phyloP scores from a whole-genome alignment of 148 eudicot species.

The Vaccinium darrowii region DNA sequence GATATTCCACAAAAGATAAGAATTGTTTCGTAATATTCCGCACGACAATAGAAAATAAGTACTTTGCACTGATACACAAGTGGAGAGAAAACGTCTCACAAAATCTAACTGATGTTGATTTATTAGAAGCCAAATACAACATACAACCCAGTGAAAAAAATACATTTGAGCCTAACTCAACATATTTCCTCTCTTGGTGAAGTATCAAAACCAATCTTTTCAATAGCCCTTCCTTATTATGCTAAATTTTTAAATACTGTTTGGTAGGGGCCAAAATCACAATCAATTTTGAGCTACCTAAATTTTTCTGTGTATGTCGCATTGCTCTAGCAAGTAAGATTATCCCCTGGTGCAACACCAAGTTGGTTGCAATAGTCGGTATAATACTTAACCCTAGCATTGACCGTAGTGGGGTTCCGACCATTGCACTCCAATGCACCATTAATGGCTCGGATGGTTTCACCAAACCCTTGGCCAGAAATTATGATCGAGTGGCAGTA shows the following conservation, averaged over 20 bases:
- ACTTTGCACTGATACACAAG: no score
- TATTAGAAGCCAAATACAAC: background rate
- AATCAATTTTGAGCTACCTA: background rate
- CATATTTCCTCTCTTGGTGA: background rate
- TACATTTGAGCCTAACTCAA: background rate
- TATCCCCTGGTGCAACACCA: constrained; percentile 44
- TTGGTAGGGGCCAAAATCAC: background rate
- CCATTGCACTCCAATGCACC: constrained; percentile 49
- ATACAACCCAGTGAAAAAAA: background rate
- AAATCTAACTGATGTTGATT: background rate
- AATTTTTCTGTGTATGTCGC: background rate
- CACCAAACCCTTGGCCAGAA: constrained; percentile 59
- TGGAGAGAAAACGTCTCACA: background rate
- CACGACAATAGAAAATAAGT: no score
- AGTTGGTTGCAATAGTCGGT: constrained; percentile 44
- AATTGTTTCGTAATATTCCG: no score
- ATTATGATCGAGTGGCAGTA: constrained; percentile 33
- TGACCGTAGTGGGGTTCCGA: constrained; percentile 15
- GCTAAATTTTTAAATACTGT: background rate
- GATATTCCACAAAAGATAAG: no score
- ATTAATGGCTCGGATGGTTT: constrained; percentile 54
- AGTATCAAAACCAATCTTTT: background rate
- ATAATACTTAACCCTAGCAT: constrained; percentile 38
- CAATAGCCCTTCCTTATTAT: background rate
- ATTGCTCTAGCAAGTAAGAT: constrained; percentile 25